These are phyloP conservation scores for Endocalyx cinctus DNA, from an alignment of 2,329 filamentous ascomycete species.

Conservation along the genomic window DNA sequence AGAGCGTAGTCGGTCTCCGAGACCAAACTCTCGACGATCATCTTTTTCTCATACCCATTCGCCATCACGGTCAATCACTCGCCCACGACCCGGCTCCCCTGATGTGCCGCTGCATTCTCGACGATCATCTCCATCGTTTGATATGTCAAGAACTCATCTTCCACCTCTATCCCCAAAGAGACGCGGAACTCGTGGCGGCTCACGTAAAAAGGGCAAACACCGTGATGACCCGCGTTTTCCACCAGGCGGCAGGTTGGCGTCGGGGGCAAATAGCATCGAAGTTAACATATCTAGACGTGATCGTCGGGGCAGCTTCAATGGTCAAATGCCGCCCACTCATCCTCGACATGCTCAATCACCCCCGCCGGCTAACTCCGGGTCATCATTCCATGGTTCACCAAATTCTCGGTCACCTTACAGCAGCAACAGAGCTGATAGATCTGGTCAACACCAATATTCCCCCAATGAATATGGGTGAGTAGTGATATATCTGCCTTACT, in stretches of 20 bases:
- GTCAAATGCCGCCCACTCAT: slow-evolving; percentile 28
- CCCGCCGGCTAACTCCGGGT: slow-evolving; percentile 49
- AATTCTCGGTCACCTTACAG: slow-evolving; percentile 55
- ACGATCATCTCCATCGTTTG: slow-evolving; percentile 18
- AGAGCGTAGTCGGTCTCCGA: slow-evolving; percentile 23
- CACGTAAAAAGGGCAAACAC: slow-evolving; percentile 32
- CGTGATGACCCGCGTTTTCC: slow-evolving; percentile 36
- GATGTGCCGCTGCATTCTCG: slow-evolving; percentile 22
- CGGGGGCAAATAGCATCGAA: slow-evolving; percentile 46
- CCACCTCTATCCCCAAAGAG: slow-evolving; percentile 24
- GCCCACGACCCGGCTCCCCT: slow-evolving; percentile 16
- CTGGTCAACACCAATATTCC: slow-evolving; percentile 38
- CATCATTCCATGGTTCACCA: slow-evolving; percentile 56
- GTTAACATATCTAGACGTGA: slow-evolving; percentile 40
- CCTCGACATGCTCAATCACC: slow-evolving; percentile 44
- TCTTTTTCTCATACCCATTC: slow-evolving; percentile 27
- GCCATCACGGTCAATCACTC: slow-evolving; percentile 18
- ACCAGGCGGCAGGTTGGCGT: slow-evolving; percentile 31
- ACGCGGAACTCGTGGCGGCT: slow-evolving; percentile 22
- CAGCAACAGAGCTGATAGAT: slow-evolving; percentile 48
- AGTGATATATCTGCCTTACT: slow-evolving; percentile 29
- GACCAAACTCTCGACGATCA: slow-evolving; percentile 23
- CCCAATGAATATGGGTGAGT: slow-evolving; percentile 26
- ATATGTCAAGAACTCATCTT: slow-evolving; percentile 17
- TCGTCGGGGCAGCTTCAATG: slow-evolving; percentile 36